A percentile compares a stretch with the other conserved stretches of the same genome.
These are phyloP conservation scores for Musa itinerans DNA, from an alignment of 176 grass and related monocot species.

Conservation along the genomic window DNA sequence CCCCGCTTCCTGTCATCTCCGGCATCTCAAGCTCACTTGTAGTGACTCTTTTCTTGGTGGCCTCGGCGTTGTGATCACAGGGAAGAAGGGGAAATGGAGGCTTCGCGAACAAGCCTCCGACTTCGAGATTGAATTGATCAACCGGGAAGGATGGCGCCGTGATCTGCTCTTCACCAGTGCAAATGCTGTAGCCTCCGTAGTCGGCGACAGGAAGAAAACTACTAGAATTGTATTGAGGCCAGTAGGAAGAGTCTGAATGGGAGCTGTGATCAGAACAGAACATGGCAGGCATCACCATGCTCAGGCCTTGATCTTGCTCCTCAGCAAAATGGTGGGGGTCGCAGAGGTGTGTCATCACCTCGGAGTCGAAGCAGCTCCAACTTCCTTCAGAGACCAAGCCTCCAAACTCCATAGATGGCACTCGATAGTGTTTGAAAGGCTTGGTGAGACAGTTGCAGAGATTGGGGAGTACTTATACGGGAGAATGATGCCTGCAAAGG, in stretches of 20 bases:
- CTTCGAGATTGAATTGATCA: no score
- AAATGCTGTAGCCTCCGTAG: no score
- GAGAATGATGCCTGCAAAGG: neutral
- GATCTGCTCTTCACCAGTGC: no score
- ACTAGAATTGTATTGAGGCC: neutral
- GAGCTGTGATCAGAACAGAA: slow-evolving; percentile 28
- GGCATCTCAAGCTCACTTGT: slow-evolving; percentile 10
- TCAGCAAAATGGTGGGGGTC: slow-evolving; percentile 24
- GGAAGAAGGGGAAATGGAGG: no score
- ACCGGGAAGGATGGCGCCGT: no score
- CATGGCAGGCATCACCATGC: neutral
- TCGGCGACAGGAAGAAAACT: no score
- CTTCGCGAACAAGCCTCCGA: no score
- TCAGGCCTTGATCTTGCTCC: slow-evolving; percentile 20
- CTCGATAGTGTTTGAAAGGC: neutral
- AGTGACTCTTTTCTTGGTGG: slow-evolving; percentile 21
- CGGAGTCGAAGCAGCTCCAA: slow-evolving; percentile 28
- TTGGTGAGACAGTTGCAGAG: neutral
- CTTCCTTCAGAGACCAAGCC: slow-evolving; percentile 32
- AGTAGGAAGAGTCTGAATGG: slow-evolving; percentile 12
- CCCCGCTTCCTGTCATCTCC: slow-evolving; percentile 15
- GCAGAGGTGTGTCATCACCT: slow-evolving; percentile 36
- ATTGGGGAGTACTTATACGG: neutral
- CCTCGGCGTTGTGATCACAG: no score
- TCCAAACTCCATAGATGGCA: slow-evolving; percentile 39